Conservation (phyloP, 208 protist species). For the Dictyostelium gargantuum region DNA sequence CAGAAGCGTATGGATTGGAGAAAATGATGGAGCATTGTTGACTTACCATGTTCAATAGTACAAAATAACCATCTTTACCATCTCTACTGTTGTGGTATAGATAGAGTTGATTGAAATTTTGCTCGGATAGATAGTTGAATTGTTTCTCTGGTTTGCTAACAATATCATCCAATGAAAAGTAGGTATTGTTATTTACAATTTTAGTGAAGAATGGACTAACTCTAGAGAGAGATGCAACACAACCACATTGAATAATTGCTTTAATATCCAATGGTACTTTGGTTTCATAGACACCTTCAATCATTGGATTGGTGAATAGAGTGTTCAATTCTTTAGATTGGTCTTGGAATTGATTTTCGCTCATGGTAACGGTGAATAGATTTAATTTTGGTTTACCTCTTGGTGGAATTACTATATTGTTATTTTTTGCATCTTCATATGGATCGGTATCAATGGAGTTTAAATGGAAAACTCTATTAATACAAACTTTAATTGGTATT, state of each 20-base stretch:
- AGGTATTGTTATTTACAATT: background rate
- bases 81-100: conserved; percentile 14
- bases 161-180: background rate
- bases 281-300: conserved; percentile 88
- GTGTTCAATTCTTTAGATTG: conserved; percentile 36
- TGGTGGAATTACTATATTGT: background rate
- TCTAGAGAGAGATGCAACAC: background rate
- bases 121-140: background rate
- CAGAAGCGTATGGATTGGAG: background rate
- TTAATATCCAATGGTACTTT: conserved; percentile 79
- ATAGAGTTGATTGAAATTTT: conserved; percentile 19
- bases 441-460: background rate
- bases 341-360: background rate
- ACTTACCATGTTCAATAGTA: background rate
- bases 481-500: conserved; percentile 49
- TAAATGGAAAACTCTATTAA: background rate
- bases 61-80: conserved; percentile 54
- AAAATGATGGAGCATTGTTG: background rate
- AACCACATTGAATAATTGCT: conserved; percentile 79
- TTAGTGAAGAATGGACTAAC: background rate
- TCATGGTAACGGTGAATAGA: conserved; percentile 5
- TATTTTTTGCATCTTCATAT: background rate
- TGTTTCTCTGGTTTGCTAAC: background rate
- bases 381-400: background rate
- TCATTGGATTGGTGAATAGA: conserved; percentile 69